These are phyloP conservation scores for Zygosaccharomyces pseudorouxii DNA, from an alignment of 805 yeast genomes.

Conservation along the genomic window DNA sequence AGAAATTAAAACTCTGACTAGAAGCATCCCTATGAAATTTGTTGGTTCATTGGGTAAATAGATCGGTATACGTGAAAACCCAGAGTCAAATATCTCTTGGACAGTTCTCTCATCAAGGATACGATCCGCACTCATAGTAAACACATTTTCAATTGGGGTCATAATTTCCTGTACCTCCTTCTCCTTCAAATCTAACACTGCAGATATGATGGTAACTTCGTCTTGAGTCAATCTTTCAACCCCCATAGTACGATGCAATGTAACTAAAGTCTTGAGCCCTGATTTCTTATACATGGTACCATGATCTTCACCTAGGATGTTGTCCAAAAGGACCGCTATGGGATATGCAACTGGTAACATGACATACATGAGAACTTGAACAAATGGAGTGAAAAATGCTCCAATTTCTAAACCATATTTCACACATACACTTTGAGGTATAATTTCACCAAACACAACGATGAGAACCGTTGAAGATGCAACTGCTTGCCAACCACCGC, in stretches of 20 bases:
- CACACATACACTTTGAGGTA: conserved; percentile 91
- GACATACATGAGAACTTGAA: conserved; percentile 72
- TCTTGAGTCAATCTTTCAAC: conserved; percentile 89
- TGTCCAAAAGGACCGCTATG: conserved; percentile 73
- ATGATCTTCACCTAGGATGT: conserved; percentile 87
- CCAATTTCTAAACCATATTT: conserved; percentile 91
- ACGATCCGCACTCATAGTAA: conserved; percentile 78
- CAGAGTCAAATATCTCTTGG: conserved; percentile 87
- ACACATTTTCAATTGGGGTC: conserved; percentile 92
- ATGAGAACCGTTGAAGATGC: conserved; percentile 88
- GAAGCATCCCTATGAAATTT: conserved; percentile 91
- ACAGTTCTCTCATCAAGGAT: conserved; percentile 79
- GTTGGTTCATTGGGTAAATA: conserved; percentile 83
- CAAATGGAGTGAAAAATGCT: conserved; percentile 86
- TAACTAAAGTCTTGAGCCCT: conserved; percentile 89
- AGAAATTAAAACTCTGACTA: conserved; percentile 86
- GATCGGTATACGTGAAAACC: conserved; percentile 92
- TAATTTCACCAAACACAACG: conserved; percentile 92
- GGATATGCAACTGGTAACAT: conserved; percentile 95
- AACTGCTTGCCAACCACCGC: conserved; percentile 98
- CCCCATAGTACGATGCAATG: conserved; percentile 91
- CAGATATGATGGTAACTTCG: conserved; percentile 92
- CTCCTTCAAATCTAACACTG: conserved; percentile 90
- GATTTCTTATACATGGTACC: conserved; percentile 91
- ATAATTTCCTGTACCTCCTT: conserved; percentile 80